Evolutionary conservation across 2,329 filamentous ascomycete species (phyloP).

Genomic region (Stromatinia cepivora): DNA sequence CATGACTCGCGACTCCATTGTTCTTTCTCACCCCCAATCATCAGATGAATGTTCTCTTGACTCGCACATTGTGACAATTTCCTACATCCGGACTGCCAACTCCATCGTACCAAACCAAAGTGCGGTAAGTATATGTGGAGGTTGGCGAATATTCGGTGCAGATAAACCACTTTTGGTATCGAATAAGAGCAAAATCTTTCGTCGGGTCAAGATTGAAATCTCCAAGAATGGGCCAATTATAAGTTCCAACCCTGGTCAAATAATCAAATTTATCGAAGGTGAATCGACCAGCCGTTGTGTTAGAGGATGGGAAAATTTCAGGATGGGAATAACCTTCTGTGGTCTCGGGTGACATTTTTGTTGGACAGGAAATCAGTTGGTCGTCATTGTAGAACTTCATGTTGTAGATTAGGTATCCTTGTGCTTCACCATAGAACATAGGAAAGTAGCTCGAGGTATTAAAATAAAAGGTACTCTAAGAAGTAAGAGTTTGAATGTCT

Average conservation of each 20-base stretch:
- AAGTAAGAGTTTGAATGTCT: too few relatives aligned
- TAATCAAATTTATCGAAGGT: neutral
- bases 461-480: neutral
- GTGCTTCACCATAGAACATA: too few relatives aligned
- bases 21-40: neutral
- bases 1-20: neutral
- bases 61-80: neutral
- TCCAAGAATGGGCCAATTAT: neutral
- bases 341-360: neutral
- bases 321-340: neutral
- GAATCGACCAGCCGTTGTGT: neutral
- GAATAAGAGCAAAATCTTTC: neutral
- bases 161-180: neutral
- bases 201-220: neutral
- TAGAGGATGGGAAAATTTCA: neutral
- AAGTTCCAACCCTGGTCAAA: too few relatives aligned
- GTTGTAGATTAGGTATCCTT: neutral
- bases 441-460: neutral
- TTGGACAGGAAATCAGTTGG: neutral
- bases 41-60: neutral
- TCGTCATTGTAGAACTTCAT: neutral
- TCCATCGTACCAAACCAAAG: neutral
- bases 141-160: neutral
- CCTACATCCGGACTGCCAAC: neutral
- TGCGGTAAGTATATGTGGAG: neutral